Evolutionary conservation across 2,329 filamentous ascomycete species (phyloP), one percentile per base, ranked within the genome.

Genomic region (Meredithiella fracta): DNA sequence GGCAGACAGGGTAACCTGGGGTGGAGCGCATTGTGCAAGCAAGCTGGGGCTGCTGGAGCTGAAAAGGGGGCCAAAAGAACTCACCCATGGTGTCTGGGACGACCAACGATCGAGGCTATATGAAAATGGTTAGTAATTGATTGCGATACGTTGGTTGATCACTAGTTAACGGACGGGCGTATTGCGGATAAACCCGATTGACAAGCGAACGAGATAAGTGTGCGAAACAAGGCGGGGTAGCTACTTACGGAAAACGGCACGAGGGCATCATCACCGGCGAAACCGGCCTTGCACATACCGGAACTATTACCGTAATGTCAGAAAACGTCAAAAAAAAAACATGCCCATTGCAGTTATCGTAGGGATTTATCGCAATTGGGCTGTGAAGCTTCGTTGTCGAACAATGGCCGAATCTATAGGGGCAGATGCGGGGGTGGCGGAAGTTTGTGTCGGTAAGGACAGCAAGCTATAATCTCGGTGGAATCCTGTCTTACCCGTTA

Each of bases 251-350:
- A 98, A 98, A 73, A 98, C 92, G 77, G 92, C 92, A 83, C 92
- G 85, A 73, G 92, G 77, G 92, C 92, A 86, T 98, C 92, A 72
- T 98, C 92, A 89, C 92, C 92, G 80, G 92, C 92, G 78, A 98
- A 98, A 90, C 92, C 92, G 85, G 92, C 92, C 82, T 98, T 98
- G 80, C 92, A 98, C 92, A 98, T 97, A 83, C 92, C 92, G 77
- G 92, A 97, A 85, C 91, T 97, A 73, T 62, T 47, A 55, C 25
- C 44, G 26, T 50, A 50, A 53, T 59, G 11, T 51, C 40, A 47
- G 52, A 56, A 60, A 56, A 5, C 11, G 20, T 40, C 38, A 22
- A 26, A 47, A 15, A 52, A 51, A 50, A 17, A 17, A 17, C 2
- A 9, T 29, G 40, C n/a, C n/a, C 56, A 44, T 15, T 47, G 7